Conservation (phyloP, 2,329 filamentous ascomycete genomes). For the Saccharata proteae region DNA sequence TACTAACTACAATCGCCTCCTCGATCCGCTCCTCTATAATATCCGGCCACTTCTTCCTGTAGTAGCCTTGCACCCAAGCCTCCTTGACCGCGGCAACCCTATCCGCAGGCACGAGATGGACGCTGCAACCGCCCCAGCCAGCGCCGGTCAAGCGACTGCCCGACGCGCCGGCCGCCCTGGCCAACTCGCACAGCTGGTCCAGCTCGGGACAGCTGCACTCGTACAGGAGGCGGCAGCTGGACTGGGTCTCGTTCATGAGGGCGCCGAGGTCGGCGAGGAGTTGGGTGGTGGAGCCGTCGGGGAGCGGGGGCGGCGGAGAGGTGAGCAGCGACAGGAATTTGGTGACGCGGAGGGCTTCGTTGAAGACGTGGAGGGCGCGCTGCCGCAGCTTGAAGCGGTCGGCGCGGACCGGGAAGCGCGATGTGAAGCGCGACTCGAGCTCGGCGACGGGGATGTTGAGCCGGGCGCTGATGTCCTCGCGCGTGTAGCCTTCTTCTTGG, state of each 20-base stretch:
- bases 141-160: conserved; percentile 83
- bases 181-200: conserved; percentile 77
- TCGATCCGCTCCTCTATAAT: conserved; percentile 61
- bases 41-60: conserved; percentile 55
- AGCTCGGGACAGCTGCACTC: conserved; percentile 88
- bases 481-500: conserved; percentile 74
- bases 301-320: conserved; percentile 24
- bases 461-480: conserved; percentile 66
- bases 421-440: conserved; percentile 67
- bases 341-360: conserved; percentile 75
- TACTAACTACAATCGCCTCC: conserved; percentile 76
- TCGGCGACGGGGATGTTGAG: conserved; percentile 58
- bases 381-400: conserved; percentile 79
- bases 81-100: conserved; percentile 67
- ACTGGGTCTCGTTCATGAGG: conserved; percentile 81
- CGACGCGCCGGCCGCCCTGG: conserved; percentile 64
- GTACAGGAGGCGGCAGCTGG: conserved; percentile 74
- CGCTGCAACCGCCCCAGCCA: conserved; percentile 92
- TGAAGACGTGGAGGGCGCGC: conserved; percentile 81
- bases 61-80: conserved; percentile 74
- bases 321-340: conserved; percentile 68
- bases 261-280: conserved; percentile 63
- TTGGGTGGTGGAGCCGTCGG: conserved; percentile 45
- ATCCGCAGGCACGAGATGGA: conserved; percentile 78
- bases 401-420: conserved; percentile 78